Base-by-base conservation (phyloP, 768 basidiomycete genomes). In the Tylopilus sp. region DNA sequence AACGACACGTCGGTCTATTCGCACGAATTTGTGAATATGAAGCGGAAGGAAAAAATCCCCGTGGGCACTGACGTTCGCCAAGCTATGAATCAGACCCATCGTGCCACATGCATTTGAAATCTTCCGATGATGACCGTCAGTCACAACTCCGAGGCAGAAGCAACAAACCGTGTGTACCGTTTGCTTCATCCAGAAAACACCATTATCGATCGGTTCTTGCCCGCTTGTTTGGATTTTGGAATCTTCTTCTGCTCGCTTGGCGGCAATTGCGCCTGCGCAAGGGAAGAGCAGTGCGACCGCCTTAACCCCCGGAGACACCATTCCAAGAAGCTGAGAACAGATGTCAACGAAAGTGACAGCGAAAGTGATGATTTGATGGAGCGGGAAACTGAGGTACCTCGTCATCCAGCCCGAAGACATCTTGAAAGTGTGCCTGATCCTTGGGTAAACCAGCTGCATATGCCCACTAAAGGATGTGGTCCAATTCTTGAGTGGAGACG, bases 271-370 rank as follows among this genome's bases (percentile, higher is more conserved):
- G 1, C 79, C 78, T 0, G 77, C 67, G 48, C 82, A 76, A 4
- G 95, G 95, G 69, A 95, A 98, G 21, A 97, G 77, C 6, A 98
- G 73, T 7, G 95, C 72, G 9, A 97, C 80, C 0, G 95, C 95
- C 62, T 87, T 86, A 28, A 87, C 87, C 0, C 88, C 92, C 55
- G 76, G 66, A 0, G 86, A 75, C 0, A 95, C 85, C 63, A 90
- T 75, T 0, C 51, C 70, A 2, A 95, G 80, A 30, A 94, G 77
- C 81, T 97, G 36, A 18, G 21, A 21, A 10, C 21, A 28, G 15
- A 30, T 28, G 11, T 30, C 15, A n/a, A 22, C 31, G 15, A 46
- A 30, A 4, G 3, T 36, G 25, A 35, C 20, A 28, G 21, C 17
- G 8, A 28, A 8, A 28, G 41, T 20, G 23, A 21, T 20, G 3